Evolutionary conservation across 768 basidiomycete species (phyloP), one percentile per base, ranked within the genome.

Genomic region (Lyophyllum atratum): DNA sequence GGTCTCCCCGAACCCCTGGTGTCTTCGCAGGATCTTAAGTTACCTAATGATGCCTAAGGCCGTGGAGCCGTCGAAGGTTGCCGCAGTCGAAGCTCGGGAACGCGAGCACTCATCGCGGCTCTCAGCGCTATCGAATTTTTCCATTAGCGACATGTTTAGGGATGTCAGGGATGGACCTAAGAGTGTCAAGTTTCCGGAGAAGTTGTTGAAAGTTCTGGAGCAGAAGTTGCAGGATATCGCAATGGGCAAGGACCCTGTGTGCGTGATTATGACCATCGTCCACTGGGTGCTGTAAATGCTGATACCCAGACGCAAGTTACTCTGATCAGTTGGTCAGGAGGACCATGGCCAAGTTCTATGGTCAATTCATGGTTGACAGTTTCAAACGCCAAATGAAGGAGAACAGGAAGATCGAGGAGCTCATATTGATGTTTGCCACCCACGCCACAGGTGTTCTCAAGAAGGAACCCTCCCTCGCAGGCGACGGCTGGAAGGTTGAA

Each of bases 401-500:
- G 70, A 95, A 93, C 70, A 84, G 97, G 45, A 97, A 96, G 76
- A 92, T 98, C 37, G 97, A 99, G 74, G 95, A 98, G 61, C 87
- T 99, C 53, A 96, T 99, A 57, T 80, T 99, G 50, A 91, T 92
- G 82, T 98, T 98, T 66, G 95, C 95, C 11, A 92, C 95, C 1
- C 87, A 93, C 51, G 92, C 96, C 3, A 93, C 92, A 2, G 81
- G 84, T 25, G 85, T 92, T 9, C 81, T 98, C 58, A 90, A 88
- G 81, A 97, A 97, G 73, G 93, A 95, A 62, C 91, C 91, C 0
- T 81, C 90, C 2, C 76, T 95, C 1, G 82, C 81, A 15, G 90
- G 86, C 22, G 95, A 97, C 47, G 90, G 85, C 21, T 98, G 95
- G 95, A 98, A 98, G 69, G 69, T 85, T 45, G 93, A 95, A 70